A percentile compares a stretch with the other conserved stretches of the same genome.
Evolutionary conservation across 2,329 filamentous ascomycete species (phyloP).

Genomic region (Aspergillus bombycis): DNA sequence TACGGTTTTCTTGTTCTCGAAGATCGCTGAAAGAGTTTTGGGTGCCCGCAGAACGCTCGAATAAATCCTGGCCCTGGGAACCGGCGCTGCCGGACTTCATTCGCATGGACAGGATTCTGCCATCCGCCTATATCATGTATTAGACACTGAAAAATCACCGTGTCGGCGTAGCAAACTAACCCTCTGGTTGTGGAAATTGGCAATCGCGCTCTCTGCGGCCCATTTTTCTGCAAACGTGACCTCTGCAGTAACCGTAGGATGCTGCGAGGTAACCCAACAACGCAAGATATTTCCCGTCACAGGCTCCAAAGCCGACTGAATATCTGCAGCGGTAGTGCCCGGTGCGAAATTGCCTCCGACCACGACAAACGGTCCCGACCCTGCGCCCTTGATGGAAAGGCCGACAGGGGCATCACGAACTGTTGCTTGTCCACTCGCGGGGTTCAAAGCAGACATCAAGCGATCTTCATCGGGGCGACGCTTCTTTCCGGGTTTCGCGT

Average conservation of each 20-base stretch:
- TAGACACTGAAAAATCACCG: neutral
- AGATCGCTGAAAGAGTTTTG: constrained; percentile 36
- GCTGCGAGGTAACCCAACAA: constrained; percentile 56
- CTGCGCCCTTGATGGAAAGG: constrained; percentile 60
- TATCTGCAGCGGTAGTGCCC: constrained; percentile 68
- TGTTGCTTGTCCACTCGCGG: constrained; percentile 34
- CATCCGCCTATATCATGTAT: constrained; percentile 56
- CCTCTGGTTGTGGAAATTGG: constrained; percentile 66
- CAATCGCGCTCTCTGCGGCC: constrained; percentile 62
- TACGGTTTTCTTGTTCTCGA: constrained; percentile 45
- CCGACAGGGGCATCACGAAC: constrained; percentile 37
- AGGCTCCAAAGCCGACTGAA: constrained; percentile 61
- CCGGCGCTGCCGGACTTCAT: constrained; percentile 44
- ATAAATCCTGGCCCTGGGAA: constrained; percentile 12
- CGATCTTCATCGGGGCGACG: constrained; percentile 40
- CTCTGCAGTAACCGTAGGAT: constrained; percentile 63
- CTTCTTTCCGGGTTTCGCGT: constrained; percentile 31
- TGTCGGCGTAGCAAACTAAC: constrained; percentile 39
- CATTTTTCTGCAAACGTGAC: constrained; percentile 59
- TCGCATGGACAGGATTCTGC: constrained; percentile 60
- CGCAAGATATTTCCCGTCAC: constrained; percentile 56
- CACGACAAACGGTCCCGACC: constrained; percentile 59
- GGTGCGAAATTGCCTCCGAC: constrained; percentile 66
- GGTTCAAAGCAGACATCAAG: constrained; percentile 34
- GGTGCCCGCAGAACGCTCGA: constrained; percentile 17